Conservation (phyloP, 2,329 filamentous ascomycete species). For the Drechmeria coniospora region DNA sequence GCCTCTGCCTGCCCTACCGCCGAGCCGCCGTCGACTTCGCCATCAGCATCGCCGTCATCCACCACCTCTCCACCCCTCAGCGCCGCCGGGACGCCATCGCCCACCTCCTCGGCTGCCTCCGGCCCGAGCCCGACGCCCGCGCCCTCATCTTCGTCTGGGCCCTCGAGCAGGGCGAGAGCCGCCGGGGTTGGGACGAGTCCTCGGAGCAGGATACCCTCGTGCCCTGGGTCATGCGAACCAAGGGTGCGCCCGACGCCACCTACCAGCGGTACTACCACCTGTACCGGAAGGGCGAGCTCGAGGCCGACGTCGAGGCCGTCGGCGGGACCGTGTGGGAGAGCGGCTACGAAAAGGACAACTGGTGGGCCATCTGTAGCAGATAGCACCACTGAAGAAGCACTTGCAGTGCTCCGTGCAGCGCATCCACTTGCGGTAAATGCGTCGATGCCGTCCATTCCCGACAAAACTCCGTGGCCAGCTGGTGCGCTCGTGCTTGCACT, state of each 20-base stretch:
- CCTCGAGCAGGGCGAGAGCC: constrained; percentile 73
- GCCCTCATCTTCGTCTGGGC: constrained; percentile 90
- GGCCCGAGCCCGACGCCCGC: constrained; percentile 38
- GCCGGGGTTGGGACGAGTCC: constrained; percentile 76
- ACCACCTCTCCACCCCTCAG: constrained; percentile 70
- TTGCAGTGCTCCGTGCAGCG: too few relatives aligned
- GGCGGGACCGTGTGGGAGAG: constrained; percentile 62
- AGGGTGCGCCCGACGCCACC: constrained; percentile 31
- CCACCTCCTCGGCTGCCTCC: constrained; percentile 54
- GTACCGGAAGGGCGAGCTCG: constrained; percentile 74
- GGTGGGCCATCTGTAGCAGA: constrained; percentile 62
- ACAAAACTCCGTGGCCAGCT: too few relatives aligned
- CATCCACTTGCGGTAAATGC: too few relatives aligned
- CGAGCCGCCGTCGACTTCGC: constrained; percentile 53
- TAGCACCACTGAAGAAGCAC: too few relatives aligned
- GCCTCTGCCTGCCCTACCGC: constrained; percentile 68
- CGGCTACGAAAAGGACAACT: constrained; percentile 95
- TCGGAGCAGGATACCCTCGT: constrained; percentile 86
- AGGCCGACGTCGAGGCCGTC: constrained; percentile 57
- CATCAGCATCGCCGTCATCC: constrained; percentile 86
- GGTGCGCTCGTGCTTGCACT: too few relatives aligned
- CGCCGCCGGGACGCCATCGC: constrained; percentile 59
- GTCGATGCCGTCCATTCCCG: too few relatives aligned
- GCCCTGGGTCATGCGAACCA: constrained; percentile 63
- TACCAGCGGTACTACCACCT: constrained; percentile 92